Evolutionary conservation across 352 stramenopile genomes (phyloP).

Genomic region (Globisporangium nodosum): DNA sequence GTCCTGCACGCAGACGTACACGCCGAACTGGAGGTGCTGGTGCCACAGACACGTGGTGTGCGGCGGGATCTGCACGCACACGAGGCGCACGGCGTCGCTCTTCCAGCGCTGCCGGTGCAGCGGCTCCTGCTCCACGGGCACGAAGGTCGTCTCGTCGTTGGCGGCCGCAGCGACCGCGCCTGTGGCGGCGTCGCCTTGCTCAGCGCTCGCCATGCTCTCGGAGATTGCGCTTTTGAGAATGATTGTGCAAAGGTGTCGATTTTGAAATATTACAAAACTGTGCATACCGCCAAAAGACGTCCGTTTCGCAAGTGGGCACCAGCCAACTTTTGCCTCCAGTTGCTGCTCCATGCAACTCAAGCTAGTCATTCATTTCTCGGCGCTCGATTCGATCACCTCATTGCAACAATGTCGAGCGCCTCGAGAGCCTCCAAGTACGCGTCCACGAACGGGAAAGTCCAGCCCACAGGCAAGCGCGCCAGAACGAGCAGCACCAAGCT

Average conservation of each 20-base stretch:
- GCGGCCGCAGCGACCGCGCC: neutral
- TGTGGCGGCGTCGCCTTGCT: neutral
- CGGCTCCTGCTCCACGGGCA: constrained; percentile 42
- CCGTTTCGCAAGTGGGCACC: too few relatives aligned
- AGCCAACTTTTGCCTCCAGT: too few relatives aligned
- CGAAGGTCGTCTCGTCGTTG: constrained; percentile 18
- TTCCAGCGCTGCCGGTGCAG: constrained; percentile 42
- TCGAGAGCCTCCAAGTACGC: too few relatives aligned
- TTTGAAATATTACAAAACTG: too few relatives aligned
- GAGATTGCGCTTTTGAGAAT: neutral
- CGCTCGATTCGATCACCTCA: too few relatives aligned
- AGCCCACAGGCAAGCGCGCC: neutral
- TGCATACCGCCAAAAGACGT: too few relatives aligned
- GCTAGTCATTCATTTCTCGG: too few relatives aligned
- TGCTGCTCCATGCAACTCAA: too few relatives aligned
- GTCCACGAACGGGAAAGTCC: neutral
- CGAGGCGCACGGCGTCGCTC: constrained; percentile 23
- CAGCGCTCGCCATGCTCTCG: neutral
- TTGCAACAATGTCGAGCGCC: too few relatives aligned
- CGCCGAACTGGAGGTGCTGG: constrained; percentile 38
- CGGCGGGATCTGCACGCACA: constrained; percentile 31
- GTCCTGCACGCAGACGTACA: constrained; percentile 40
- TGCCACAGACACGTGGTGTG: constrained; percentile 36
- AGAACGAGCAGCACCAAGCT: neutral
- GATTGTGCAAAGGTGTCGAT: neutral